A percentile compares a stretch with the other conserved stretches of the same genome.
Conservation (phyloP, 179 eudicot species). For the Sideroxylon spinosum region DNA sequence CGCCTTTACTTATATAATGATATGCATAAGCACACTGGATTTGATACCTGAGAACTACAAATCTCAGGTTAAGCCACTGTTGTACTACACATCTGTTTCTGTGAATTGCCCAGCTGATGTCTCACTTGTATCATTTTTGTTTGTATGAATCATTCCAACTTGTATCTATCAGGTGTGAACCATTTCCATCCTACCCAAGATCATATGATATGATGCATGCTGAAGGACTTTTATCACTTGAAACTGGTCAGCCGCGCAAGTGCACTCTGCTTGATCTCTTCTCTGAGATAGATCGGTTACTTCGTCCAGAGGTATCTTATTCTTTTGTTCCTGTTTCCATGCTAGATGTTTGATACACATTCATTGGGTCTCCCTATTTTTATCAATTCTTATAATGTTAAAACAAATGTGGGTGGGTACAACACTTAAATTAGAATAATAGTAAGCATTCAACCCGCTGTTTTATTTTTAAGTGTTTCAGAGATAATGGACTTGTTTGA, state of each 20-base stretch:
- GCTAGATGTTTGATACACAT: conserved; percentile 11
- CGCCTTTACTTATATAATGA: too few relatives aligned
- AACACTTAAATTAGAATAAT: neutral
- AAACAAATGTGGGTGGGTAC: neutral
- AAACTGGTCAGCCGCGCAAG: conserved; percentile 45
- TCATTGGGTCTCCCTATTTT: conserved; percentile 4
- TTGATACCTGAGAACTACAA: neutral
- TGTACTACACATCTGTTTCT: neutral
- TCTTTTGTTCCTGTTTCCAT: conserved; percentile 1
- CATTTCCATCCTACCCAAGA: conserved; percentile 93
- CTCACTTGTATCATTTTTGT: neutral
- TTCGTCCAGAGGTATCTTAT: conserved; percentile 89
- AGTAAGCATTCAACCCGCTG: neutral
- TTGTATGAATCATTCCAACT: neutral
- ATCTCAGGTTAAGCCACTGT: neutral
- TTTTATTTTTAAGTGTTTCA: neutral
- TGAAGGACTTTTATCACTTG: conserved; percentile 73
- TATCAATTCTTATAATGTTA: neutral
- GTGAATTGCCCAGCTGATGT: neutral
- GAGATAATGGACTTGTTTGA: neutral
- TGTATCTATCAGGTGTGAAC: conserved; percentile 71
- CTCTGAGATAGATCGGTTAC: conserved; percentile 84
- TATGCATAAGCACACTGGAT: neutral
- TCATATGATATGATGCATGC: conserved; percentile 96
- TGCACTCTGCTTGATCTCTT: conserved; percentile 68